phyloP scores from a whole-genome alignment of 371 early-diverging fungal species.

The Mortierella sp. region DNA sequence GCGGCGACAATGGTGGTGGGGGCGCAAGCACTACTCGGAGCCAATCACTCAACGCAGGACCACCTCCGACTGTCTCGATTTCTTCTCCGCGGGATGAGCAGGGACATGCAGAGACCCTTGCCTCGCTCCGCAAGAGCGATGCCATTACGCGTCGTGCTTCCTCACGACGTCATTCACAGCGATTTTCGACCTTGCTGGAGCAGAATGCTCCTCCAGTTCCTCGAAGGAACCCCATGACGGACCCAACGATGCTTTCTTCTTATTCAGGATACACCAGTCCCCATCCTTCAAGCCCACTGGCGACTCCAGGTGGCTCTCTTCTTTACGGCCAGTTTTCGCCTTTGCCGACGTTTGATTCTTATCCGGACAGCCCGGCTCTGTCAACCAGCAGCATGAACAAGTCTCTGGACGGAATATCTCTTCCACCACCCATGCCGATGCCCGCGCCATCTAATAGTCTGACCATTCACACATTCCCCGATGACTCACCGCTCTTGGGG shows the following conservation, averaged over 20 bases:
- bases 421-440: constrained; percentile 25
- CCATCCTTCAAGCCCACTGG: constrained; percentile 29
- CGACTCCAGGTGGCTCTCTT: constrained; percentile 24
- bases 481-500: constrained; percentile 25
- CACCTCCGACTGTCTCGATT: constrained; percentile 21
- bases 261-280: constrained; percentile 36
- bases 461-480: not conserved
- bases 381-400: constrained; percentile 18
- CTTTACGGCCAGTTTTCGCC: constrained; percentile 25
- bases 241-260: constrained; percentile 22
- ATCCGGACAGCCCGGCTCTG: constrained; percentile 21
- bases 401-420: constrained; percentile 23
- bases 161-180: constrained; percentile 38
- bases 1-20: not conserved
- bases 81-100: constrained; percentile 29
- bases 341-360: constrained; percentile 20
- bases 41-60: constrained; percentile 21
- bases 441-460: constrained; percentile 17
- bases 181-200: constrained; percentile 42
- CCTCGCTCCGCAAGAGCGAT: constrained; percentile 58
- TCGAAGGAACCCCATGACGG: constrained; percentile 32
- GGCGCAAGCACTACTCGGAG: constrained; percentile 8
- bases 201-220: constrained; percentile 41
- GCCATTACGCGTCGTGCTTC: constrained; percentile 53
- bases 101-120: constrained; percentile 51